Base-by-base conservation (phyloP, 352 stramenopile species). In the Blastocystis sp. region DNA sequence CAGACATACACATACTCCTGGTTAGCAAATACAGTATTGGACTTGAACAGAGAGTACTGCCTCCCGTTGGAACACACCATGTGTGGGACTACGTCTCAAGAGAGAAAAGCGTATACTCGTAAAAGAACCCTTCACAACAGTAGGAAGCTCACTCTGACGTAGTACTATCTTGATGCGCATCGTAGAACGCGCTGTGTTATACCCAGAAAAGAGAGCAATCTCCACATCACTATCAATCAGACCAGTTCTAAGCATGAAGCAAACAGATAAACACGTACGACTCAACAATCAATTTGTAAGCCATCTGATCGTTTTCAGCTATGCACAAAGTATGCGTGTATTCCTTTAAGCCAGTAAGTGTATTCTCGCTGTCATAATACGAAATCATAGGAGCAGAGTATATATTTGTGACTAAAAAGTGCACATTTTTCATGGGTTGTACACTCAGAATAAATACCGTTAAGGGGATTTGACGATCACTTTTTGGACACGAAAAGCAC, bases 41-140 rank as follows among this genome's bases (percentile, higher is more conserved):
- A 37, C 47, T 85, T 85, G 73, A 85, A 85, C 16, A 85, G 13
- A 20, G 73, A 85, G 30, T 85, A 85, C 26, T 85, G 73, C 8
- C 30, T 65, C 20, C 73, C 73, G 43, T 41, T 85, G 30, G 73
- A 85, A 45, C 73, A 85, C n/a, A 85, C 50, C n/a, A 65, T 62
- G 26, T 85, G 45, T 8, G 73, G 73, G 56, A 85, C 73, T 85
- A 68, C 34, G 30, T 68, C 13, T 69, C 18, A 69, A 18, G 37
- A 9, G 18, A 16, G 8, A 41, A 9, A 13, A 4, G n/a, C 7
- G 8, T 26, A 18, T 24, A 85, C 73, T 85, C 5, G 73, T 69
- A 43, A 85, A 85, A 16, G 53, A 55, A 11, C 73, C 73, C 24
- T 45, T 64, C 20, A 65, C 34, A 4, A 68, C 39, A 45, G 73